Percentiles rank a stretch among this genome's conserved stretches.
Evolutionary conservation across 306 rosid species (phyloP).

Genomic region (Corylus heterophylla): DNA sequence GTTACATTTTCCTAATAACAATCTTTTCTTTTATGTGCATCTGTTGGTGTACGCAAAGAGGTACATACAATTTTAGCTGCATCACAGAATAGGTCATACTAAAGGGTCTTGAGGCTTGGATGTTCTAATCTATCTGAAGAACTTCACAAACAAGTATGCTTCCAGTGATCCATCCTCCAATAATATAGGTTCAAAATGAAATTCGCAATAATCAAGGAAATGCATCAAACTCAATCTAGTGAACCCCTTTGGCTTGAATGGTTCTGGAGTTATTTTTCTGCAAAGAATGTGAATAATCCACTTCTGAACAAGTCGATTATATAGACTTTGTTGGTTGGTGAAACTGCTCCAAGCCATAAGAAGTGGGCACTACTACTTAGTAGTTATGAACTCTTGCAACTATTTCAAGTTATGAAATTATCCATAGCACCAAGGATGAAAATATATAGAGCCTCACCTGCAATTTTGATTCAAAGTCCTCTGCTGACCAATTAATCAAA

Average conservation of each 20-base stretch:
- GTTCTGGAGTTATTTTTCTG: not conserved
- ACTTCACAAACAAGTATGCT: not conserved
- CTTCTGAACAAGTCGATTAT: not conserved
- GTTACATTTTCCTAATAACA: not conserved
- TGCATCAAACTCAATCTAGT: not conserved
- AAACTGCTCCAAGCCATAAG: not conserved
- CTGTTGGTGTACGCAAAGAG: not conserved
- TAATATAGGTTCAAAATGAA: not conserved
- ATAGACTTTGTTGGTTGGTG: not conserved
- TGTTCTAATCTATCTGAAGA: not conserved
- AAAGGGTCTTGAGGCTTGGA: not conserved
- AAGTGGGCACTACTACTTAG: slow-evolving; percentile 3
- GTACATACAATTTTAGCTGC: not conserved
- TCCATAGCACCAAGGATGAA: slow-evolving; percentile 7
- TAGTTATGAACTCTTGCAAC: slow-evolving; percentile 16
- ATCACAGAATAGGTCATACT: not conserved
- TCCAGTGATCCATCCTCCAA: not conserved
- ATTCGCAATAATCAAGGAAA: not conserved
- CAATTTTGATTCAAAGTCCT: slow-evolving; percentile 88
- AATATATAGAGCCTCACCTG: slow-evolving; percentile 52
- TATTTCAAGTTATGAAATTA: slow-evolving; percentile 6
- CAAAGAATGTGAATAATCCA: not conserved
- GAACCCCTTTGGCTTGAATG: not conserved
- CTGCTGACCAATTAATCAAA: slow-evolving; percentile 92
- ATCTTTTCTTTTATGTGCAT: not conserved